Base-by-base conservation (phyloP, 2,329 filamentous ascomycete species). In the Cladosporium velox region DNA sequence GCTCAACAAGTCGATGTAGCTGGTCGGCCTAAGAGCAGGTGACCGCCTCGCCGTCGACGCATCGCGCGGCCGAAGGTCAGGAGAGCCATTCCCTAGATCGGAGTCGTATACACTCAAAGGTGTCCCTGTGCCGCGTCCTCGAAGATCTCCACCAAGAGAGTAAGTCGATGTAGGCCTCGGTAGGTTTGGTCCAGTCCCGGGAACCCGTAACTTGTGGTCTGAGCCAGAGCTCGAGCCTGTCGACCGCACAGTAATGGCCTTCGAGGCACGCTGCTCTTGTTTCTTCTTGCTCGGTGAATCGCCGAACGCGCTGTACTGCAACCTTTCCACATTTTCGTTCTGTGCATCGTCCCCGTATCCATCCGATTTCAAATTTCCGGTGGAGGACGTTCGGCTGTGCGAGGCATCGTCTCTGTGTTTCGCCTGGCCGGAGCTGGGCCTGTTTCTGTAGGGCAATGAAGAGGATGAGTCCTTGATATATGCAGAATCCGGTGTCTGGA, bases 161-260 rank as follows among this genome's bases (percentile, higher is more conserved):
- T 93, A 93, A 5, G 89, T 83, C 14, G 93, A 97, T 28, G 84
- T 84, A 5, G 93, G 93, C 61, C 93, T 85, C 49, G 49, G 67
- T 28, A 47, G 70, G 55, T 35, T 64, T 61, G 49, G 66, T 14
- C 30, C 87, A 67, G 82, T 87, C 73, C 79, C 87, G 70, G 85
- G 81, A 66, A 81, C 72, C 28, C 68, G 67, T 26, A 73, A 65
- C 21, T 65, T 67, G 21, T 67, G 64, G 68, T 70, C 67, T 18
- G 75, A 75, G 70, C 57, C 59, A 34, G 73, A 74, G 59, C 71
- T 71, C 6, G 76, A 78, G 7, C 69, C 73, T 11, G 60, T 67
- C 18, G 75, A 77, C 30, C 69, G 69, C 2, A 71, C 67, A 0
- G 75, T 75, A 0, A 75, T 74, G 67, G 72, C 72, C 52, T 76